These are phyloP conservation scores for Ceratocystis albifundus DNA, from an alignment of 2,329 filamentous ascomycete genomes.

Conservation along the genomic window DNA sequence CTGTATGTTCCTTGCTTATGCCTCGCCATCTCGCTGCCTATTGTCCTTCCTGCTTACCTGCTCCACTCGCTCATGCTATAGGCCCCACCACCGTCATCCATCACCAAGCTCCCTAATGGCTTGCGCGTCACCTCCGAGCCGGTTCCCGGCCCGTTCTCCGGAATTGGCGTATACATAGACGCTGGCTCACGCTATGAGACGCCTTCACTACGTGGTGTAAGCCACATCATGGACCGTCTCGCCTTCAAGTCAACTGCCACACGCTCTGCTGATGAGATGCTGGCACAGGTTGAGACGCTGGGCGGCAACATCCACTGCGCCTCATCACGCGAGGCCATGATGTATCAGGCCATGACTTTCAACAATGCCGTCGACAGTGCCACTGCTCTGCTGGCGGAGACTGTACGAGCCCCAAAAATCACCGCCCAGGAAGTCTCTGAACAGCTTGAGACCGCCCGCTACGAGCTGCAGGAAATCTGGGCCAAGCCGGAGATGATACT, in stretches of 20 bases:
- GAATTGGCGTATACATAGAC: constrained; percentile 90
- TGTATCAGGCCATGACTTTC: constrained; percentile 98
- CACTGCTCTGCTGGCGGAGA: constrained; percentile 78
- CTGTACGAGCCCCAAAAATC: constrained; percentile 73
- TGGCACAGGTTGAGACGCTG: constrained; percentile 74
- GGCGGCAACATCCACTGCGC: constrained; percentile 97
- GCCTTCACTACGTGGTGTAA: constrained; percentile 70
- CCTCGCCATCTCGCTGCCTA: neutral
- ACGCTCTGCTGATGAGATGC: constrained; percentile 68
- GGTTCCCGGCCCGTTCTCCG: constrained; percentile 85
- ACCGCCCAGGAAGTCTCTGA: constrained; percentile 76
- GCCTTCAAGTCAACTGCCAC: constrained; percentile 81
- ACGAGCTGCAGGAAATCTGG: constrained; percentile 97
- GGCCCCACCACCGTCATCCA: constrained; percentile 72
- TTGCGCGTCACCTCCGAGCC: constrained; percentile 90
- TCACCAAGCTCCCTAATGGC: constrained; percentile 85
- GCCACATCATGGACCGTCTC: constrained; percentile 89
- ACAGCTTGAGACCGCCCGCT: constrained; percentile 83
- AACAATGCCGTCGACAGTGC: constrained; percentile 80
- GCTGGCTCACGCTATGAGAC: constrained; percentile 92
- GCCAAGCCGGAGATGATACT: constrained; percentile 91
- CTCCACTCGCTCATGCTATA: neutral
- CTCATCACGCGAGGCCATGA: constrained; percentile 85
- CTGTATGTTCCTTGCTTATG: constrained; percentile 8
- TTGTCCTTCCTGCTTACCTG: neutral